Base-by-base conservation (phyloP, 2,329 filamentous ascomycete species). In the Pleoardoris graminearum region DNA sequence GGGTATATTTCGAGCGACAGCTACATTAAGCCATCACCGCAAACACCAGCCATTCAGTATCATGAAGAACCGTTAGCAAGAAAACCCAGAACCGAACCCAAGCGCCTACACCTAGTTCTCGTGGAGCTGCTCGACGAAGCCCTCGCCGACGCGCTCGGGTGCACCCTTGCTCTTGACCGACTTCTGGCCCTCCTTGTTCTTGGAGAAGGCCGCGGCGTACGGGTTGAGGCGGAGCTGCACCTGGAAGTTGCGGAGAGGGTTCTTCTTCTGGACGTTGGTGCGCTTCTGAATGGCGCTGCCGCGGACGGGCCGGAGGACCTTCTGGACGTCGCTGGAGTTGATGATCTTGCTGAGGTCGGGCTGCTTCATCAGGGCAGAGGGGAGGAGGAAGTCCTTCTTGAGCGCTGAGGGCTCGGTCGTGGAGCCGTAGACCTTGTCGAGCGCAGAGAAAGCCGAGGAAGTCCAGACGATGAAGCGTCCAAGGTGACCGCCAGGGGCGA, bases 391-490 rank as follows among this genome's bases (percentile, higher is more conserved):
- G 85, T 99, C 93, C 84, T 94, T 95, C 91, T 99, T 99, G 75
- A 96, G 87, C 62, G 89, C 87, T 43, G 92, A 93, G 67, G 93
- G 85, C 77, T 86, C 82, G 73, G 90, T 94, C 76, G 91, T 95
- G 76, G 89, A 88, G 77, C 93, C 93, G 84, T 99, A 99, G 84
- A 99, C 88, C 79, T 87, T 87, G 81, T 99, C 93, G 63, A 99
- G 90, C 64, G 93, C 90, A 81, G 91, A 87, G 85, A 99, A 97
- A 63, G 94, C 94, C 65, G 90, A 85, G 48, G 95, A 99, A 72
- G 94, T 94, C 94, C 94, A 99, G 85, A 99, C 85, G 79, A 99
- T 86, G 87, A 99, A 99, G 75, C 94, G 94, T 72, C 94, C 94
- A 70, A 99, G 90, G 83, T 99, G 94, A 74, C 94, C 95, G 85